Evolutionary conservation across 1,139 yeast species (phyloP).

Genomic region (Candida frijolesensis): DNA sequence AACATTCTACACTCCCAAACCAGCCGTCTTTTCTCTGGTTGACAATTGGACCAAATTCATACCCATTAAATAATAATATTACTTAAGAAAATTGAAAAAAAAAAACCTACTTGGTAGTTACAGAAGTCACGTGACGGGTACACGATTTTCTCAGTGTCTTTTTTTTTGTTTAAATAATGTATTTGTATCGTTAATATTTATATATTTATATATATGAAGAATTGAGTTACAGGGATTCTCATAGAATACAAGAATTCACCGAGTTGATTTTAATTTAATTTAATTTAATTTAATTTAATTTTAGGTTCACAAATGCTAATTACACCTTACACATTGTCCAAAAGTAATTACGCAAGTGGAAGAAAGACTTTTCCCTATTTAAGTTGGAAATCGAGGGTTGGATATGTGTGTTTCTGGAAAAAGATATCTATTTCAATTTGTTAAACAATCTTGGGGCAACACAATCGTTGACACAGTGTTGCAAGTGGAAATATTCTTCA

Average conservation of each 20-base stretch:
- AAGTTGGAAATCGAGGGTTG: not conserved
- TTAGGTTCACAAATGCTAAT: conserved; percentile 1
- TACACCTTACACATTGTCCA: conserved; percentile 2
- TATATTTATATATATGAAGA: not conserved
- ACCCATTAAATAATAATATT: not conserved
- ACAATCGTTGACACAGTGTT: conserved; percentile 91
- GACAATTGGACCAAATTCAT: too few relatives aligned
- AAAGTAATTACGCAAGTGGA: not conserved
- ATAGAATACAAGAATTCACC: not conserved
- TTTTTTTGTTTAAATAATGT: not conserved
- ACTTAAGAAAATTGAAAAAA: not conserved
- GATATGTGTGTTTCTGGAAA: not conserved
- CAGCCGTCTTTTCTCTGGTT: too few relatives aligned
- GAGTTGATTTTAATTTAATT: not conserved
- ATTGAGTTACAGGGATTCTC: not conserved
- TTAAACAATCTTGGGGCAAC: conserved; percentile 89
- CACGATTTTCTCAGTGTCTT: too few relatives aligned
- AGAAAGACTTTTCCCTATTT: not conserved
- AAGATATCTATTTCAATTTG: conserved; percentile 65
- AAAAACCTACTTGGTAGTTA: not conserved
- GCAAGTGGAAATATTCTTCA: conserved; percentile 96
- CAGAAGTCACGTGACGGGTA: not conserved
- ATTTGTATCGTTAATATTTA: not conserved
- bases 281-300: not conserved
- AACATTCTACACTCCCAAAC: too few relatives aligned